Evolutionary conservation across 2,329 filamentous ascomycete genomes (phyloP).

Genomic region (Colletotrichum lupini): DNA sequence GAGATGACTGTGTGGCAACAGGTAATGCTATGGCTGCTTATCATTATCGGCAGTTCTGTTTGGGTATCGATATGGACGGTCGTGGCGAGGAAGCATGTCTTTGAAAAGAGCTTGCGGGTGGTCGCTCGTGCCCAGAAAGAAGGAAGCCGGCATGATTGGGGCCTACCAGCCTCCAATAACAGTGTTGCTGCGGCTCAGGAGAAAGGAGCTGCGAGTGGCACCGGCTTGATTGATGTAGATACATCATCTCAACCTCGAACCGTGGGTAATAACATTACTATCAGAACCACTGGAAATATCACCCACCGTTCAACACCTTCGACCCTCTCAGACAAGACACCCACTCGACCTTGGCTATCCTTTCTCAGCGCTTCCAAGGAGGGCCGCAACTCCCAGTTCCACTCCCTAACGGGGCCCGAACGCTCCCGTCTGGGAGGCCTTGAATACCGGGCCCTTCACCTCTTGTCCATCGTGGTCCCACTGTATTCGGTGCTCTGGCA

Average conservation of each 20-base stretch:
- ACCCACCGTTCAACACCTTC: slow-evolving; percentile 15
- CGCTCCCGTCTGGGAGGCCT: slow-evolving; percentile 69
- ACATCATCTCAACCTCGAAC: neutral
- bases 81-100: slow-evolving; percentile 68
- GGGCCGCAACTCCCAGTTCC: slow-evolving; percentile 65
- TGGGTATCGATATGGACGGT: slow-evolving; percentile 75
- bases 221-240: neutral
- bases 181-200: neutral
- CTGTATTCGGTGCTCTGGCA: slow-evolving; percentile 71
- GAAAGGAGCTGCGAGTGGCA: neutral
- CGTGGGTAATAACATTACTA: neutral
- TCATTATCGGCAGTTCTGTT: slow-evolving; percentile 74
- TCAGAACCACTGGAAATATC: neutral
- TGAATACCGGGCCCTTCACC: slow-evolving; percentile 71
- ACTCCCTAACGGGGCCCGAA: slow-evolving; percentile 62
- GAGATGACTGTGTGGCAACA: slow-evolving; percentile 76
- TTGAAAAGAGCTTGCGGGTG: slow-evolving; percentile 68
- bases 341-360: slow-evolving; percentile 41
- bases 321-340: slow-evolving; percentile 6
- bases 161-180: slow-evolving; percentile 42
- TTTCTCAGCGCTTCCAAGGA: slow-evolving; percentile 52
- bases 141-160: slow-evolving; percentile 37
- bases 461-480: slow-evolving; percentile 70
- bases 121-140: slow-evolving; percentile 58
- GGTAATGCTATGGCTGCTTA: slow-evolving; percentile 70